phyloP scores from a whole-genome alignment of 208 protist species.

The Leishmania aethiopica region DNA sequence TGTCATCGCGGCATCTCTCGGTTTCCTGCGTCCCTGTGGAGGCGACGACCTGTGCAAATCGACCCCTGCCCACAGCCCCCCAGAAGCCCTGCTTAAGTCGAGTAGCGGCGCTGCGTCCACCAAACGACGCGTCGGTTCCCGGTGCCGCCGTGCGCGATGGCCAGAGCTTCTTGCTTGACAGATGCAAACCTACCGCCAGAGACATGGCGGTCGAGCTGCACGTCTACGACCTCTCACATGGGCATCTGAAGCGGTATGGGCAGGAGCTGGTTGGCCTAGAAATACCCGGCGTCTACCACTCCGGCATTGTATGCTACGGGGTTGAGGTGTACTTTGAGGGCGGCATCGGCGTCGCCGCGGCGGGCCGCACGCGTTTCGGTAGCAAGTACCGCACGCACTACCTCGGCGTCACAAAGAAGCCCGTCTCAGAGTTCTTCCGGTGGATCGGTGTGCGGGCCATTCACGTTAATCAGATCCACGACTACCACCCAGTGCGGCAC shows the following conservation, averaged over 20 bases:
- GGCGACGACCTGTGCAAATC: background rate
- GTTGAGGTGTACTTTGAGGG: slow-evolving; percentile 95
- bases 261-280: slow-evolving; percentile 60
- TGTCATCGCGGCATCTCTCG: slow-evolving; percentile 10
- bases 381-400: slow-evolving; percentile 48
- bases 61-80: background rate
- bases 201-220: slow-evolving; percentile 54
- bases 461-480: slow-evolving; percentile 48
- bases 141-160: slow-evolving; percentile 34
- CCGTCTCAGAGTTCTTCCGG: slow-evolving; percentile 50
- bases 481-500: slow-evolving; percentile 88
- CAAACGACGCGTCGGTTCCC: slow-evolving; percentile 28
- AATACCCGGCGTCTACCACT: slow-evolving; percentile 92
- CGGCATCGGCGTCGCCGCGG: slow-evolving; percentile 58
- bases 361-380: slow-evolving; percentile 87
- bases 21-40: slow-evolving; percentile 22
- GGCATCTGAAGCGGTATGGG: slow-evolving; percentile 71
- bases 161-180: slow-evolving; percentile 37
- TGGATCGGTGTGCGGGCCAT: slow-evolving; percentile 49
- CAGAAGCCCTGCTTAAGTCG: background rate
- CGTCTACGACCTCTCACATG: slow-evolving; percentile 91
- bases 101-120: slow-evolving; percentile 18
- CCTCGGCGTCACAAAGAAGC: slow-evolving; percentile 56
- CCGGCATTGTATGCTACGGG: slow-evolving; percentile 90
- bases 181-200: slow-evolving; percentile 3